Evolutionary conservation across 2,329 filamentous ascomycete genomes (phyloP).

Genomic region (Fusarium sterilihyphosum): DNA sequence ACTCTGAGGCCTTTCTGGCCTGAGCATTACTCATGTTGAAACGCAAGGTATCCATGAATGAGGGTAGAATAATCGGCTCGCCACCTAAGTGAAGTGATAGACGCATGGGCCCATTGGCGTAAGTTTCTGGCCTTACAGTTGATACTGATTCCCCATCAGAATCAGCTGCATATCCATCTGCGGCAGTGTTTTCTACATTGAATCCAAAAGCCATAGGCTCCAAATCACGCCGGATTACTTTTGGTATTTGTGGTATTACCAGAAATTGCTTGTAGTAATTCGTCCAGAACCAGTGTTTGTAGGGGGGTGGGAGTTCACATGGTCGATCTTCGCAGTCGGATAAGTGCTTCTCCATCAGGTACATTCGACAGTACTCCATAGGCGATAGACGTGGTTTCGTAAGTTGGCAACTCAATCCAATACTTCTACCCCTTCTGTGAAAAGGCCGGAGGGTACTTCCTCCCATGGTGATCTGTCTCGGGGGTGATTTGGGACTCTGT

Average conservation of each 20-base stretch:
- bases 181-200: not conserved
- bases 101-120: constrained; percentile 38
- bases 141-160: constrained; percentile 38
- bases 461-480: not conserved
- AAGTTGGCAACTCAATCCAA: constrained; percentile 21
- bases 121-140: constrained; percentile 18
- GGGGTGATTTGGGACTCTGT: not conserved
- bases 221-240: constrained; percentile 37
- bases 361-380: constrained; percentile 53
- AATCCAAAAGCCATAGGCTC: not conserved
- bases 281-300: constrained; percentile 49
- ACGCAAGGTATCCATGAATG: constrained; percentile 36
- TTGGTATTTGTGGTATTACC: constrained; percentile 49
- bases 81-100: constrained; percentile 47
- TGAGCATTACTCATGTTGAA: not conserved
- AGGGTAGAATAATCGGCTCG: constrained; percentile 39
- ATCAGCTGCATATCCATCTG: not conserved
- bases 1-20: not conserved
- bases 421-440: not conserved
- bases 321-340: constrained; percentile 39
- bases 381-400: constrained; percentile 49
- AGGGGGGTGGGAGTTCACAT: constrained; percentile 46
- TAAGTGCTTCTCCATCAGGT: constrained; percentile 47
- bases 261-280: constrained; percentile 50
- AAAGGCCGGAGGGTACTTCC: not conserved